Conservation (phyloP, 495 filamentous ascomycete genomes). For the Tuber brumale region DNA sequence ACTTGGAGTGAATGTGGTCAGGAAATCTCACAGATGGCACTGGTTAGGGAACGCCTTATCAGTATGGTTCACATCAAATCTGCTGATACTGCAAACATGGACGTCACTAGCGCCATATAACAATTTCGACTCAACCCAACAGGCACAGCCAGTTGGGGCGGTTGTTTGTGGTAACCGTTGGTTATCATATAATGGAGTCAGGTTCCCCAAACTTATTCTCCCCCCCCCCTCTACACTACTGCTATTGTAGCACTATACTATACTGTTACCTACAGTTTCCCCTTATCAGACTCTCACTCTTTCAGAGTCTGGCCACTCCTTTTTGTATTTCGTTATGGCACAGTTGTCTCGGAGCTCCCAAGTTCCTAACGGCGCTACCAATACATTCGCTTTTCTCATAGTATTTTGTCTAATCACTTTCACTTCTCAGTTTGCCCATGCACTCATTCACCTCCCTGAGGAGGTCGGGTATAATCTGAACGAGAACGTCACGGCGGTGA, state of each 20-base stretch:
- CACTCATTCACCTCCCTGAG: constrained; percentile 47
- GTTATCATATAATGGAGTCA: neutral
- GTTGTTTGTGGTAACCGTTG: neutral
- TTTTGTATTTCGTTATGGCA: neutral
- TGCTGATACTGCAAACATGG: neutral
- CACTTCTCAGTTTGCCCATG: neutral
- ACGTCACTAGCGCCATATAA: neutral
- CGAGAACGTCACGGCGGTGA: constrained; percentile 52
- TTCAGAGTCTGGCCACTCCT: neutral
- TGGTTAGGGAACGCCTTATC: neutral
- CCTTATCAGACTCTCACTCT: neutral
- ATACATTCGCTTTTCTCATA: neutral
- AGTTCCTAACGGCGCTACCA: neutral
- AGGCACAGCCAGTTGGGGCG: neutral
- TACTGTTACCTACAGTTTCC: neutral
- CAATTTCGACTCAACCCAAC: neutral
- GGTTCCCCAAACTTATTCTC: neutral
- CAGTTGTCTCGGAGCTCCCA: neutral
- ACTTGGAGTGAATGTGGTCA: neutral
- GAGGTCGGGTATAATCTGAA: constrained; percentile 58
- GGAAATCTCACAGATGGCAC: neutral
- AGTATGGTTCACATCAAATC: neutral
- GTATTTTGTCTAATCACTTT: neutral
- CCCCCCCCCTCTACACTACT: neutral
- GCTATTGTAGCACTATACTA: neutral